Conservation (phyloP, 2,329 filamentous ascomycete genomes). For the Colletotrichum sp. region DNA sequence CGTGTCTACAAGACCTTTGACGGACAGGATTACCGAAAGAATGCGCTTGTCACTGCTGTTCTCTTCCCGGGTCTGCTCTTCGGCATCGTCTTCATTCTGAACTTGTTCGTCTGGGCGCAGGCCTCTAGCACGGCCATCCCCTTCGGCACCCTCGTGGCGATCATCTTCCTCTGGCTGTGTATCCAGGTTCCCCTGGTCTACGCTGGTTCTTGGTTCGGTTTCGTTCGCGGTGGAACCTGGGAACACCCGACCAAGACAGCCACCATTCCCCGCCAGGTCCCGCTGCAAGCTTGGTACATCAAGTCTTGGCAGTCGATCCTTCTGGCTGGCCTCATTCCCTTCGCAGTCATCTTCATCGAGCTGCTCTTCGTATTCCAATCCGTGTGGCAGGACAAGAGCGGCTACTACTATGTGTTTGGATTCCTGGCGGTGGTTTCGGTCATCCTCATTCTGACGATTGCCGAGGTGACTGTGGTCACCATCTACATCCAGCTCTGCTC, state of each 20-base stretch:
- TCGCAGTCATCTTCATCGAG: slow-evolving; percentile 88
- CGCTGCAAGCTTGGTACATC: slow-evolving; percentile 77
- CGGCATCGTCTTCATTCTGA: slow-evolving; percentile 76
- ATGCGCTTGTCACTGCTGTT: slow-evolving; percentile 77
- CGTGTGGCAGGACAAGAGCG: slow-evolving; percentile 88
- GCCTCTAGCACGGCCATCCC: slow-evolving; percentile 87
- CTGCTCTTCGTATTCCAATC: slow-evolving; percentile 87
- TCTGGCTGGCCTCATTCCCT: slow-evolving; percentile 79
- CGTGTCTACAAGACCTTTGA: slow-evolving; percentile 85
- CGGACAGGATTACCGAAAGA: slow-evolving; percentile 75
- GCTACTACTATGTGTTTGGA: slow-evolving; percentile 91
- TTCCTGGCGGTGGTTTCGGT: slow-evolving; percentile 78
- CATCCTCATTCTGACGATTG: slow-evolving; percentile 77
- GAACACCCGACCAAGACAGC: slow-evolving; percentile 83
- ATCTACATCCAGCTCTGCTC: slow-evolving; percentile 83
- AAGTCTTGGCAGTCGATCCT: slow-evolving; percentile 67
- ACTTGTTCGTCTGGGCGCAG: slow-evolving; percentile 90
- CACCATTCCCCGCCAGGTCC: slow-evolving; percentile 74
- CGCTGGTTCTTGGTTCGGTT: slow-evolving; percentile 79
- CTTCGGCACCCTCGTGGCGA: slow-evolving; percentile 76
- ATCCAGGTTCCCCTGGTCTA: slow-evolving; percentile 88
- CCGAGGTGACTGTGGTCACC: slow-evolving; percentile 83
- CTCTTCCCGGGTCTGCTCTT: slow-evolving; percentile 84
- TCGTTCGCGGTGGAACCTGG: slow-evolving; percentile 70
- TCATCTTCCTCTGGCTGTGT: slow-evolving; percentile 81